phyloP scores from a whole-genome alignment of 1,284 basidiomycete species.

The Stygiomarasmius scandens region DNA sequence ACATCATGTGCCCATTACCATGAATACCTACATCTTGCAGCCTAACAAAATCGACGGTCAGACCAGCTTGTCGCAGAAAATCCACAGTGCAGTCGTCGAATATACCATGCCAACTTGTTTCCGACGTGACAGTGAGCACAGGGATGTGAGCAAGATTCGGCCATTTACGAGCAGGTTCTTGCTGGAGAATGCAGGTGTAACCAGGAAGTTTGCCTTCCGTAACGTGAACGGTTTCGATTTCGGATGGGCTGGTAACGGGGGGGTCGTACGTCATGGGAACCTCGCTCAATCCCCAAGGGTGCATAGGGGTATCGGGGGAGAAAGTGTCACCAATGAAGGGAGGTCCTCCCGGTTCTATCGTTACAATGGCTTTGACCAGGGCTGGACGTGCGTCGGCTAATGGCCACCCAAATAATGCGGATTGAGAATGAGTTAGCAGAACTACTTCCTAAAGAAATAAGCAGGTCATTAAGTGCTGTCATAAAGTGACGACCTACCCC shows the following conservation, averaged over 20 bases:
- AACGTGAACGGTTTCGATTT: constrained; percentile 21
- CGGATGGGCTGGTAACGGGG: constrained; percentile 37
- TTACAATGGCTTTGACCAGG: constrained; percentile 32
- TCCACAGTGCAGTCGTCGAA: constrained; percentile 48
- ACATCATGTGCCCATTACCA: constrained; percentile 22
- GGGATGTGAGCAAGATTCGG: constrained; percentile 44
- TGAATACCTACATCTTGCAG: constrained; percentile 44
- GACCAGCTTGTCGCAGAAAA: constrained; percentile 46
- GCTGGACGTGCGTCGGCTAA: constrained; percentile 31
- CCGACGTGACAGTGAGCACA: constrained; percentile 48
- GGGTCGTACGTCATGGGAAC: constrained; percentile 45
- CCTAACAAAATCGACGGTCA: constrained; percentile 41
- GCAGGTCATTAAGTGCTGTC: neutral
- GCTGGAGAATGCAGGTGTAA: constrained; percentile 47
- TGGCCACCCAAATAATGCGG: constrained; percentile 35
- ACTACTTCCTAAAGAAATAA: constrained; percentile 31
- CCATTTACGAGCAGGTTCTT: constrained; percentile 44
- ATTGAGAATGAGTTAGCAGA: constrained; percentile 36
- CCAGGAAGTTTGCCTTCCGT: constrained; percentile 31
- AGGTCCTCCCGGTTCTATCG: constrained; percentile 34
- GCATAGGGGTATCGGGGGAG: constrained; percentile 28
- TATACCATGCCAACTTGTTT: constrained; percentile 49
- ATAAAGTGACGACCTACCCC: constrained; percentile 30
- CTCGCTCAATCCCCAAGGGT: constrained; percentile 47
- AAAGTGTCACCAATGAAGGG: constrained; percentile 34